Percentiles rank a stretch among this genome's conserved stretches.
These are phyloP conservation scores for Cotoneaster glaucophyllus DNA, from an alignment of 306 rosid genomes.

Conservation along the genomic window DNA sequence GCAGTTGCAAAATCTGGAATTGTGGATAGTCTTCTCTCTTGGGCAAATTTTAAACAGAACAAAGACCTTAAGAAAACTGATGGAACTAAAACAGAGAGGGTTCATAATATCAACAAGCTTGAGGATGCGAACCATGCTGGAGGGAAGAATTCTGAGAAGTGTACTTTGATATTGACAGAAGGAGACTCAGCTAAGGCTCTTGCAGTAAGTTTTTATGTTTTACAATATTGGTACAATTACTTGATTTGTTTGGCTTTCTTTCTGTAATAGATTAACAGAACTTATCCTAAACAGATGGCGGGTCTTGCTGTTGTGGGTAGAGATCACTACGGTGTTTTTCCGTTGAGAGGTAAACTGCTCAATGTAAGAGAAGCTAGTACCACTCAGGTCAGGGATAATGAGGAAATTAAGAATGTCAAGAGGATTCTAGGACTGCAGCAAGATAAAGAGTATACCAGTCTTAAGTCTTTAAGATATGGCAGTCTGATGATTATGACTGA, in stretches of 20 bases:
- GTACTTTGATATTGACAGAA: slow-evolving; percentile 92
- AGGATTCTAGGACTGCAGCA: slow-evolving; percentile 93
- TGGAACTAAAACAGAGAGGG: slow-evolving; percentile 82
- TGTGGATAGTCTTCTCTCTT: slow-evolving; percentile 79
- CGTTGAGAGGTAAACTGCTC: slow-evolving; percentile 83
- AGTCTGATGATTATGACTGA: slow-evolving; percentile 99
- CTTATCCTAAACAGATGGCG: slow-evolving; percentile 57
- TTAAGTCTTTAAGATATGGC: slow-evolving; percentile 83
- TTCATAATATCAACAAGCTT: slow-evolving; percentile 75
- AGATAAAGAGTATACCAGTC: slow-evolving; percentile 60
- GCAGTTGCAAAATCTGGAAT: slow-evolving; percentile 83
- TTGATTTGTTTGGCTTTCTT: background rate
- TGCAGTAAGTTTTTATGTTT: slow-evolving; percentile 51
- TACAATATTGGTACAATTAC: background rate
- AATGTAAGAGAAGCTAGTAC: slow-evolving; percentile 92
- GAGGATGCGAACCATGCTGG: slow-evolving; percentile 98
- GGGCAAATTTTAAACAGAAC: slow-evolving; percentile 87
- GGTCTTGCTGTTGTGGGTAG: slow-evolving; percentile 91
- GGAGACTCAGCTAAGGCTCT: slow-evolving; percentile 99
- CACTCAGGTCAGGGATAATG: slow-evolving; percentile 71
- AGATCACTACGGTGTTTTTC: slow-evolving; percentile 89
- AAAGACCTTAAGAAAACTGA: slow-evolving; percentile 89
- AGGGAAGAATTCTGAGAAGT: slow-evolving; percentile 71
- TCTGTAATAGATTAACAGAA: slow-evolving; percentile 2
- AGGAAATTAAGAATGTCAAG: slow-evolving; percentile 84